Base-by-base conservation (phyloP, 164 flowering plant genomes). In the Hamamelis virginiana region DNA sequence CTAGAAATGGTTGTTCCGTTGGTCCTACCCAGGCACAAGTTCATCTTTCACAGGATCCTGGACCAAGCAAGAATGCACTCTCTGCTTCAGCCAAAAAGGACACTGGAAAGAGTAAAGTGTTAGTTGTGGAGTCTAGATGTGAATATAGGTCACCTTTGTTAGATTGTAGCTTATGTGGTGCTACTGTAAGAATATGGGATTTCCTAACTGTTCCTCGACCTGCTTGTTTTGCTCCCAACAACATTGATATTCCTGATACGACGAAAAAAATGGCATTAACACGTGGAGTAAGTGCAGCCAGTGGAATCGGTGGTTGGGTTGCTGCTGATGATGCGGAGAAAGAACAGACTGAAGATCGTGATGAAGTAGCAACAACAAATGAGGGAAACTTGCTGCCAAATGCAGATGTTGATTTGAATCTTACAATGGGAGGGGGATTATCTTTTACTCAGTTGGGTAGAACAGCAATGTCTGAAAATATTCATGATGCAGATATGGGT, bases 81-180 rank as follows among this genome's bases (percentile, higher is more conserved):
- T 83, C 96, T 72, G 67, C 87, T 66, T 75, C 94, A 38, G 80
- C 82, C 14, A 86, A 80, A 70, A 92, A 80, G 53, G 85, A 80
- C 72, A 74, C 79, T 71, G 89, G 91, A 65, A 88, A 83, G 80
- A 76, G 75, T 62, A 87, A 87, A 74, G 47, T 76, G 52, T 59
- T 72, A 22, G 83, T 66, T 72, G 74, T 74, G 25, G 92, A 88
- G 67, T 83, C 85, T 56, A 90, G 83, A 80, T 67, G 75, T 76
- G 92, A 90, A 61, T 83, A 82, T 58, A 82, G 94, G 83, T 89
- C 90, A 27, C 95, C 98, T 62, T 76, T 96, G 77, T 76, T 95
- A 57, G 99, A 96, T 80, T 96, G 99, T 80, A 88, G 95, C 77
- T 82, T 96, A 69, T 96, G 99, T 85, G 99, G 99, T 63, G 91